Percentiles rank a stretch among this genome's conserved stretches.
Evolutionary conservation across 1,284 basidiomycete species (phyloP).

Genomic region (Cryptococcus hybrid): DNA sequence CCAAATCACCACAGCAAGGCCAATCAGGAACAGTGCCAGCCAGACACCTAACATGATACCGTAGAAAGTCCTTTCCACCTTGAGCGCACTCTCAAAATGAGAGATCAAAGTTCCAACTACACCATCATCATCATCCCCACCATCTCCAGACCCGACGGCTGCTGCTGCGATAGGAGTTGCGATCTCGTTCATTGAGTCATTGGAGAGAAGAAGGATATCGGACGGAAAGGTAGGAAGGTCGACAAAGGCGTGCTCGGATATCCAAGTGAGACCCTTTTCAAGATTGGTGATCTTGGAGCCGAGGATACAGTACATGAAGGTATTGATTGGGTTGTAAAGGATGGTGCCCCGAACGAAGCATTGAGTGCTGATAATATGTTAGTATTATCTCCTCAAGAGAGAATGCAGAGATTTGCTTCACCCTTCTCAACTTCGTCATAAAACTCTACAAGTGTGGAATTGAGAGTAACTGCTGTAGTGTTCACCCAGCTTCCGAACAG

Average conservation of each 20-base stretch:
- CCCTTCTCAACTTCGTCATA: constrained; percentile 50
- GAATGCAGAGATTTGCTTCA: constrained; percentile 15
- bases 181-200: constrained; percentile 67
- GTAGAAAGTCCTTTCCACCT: constrained; percentile 81
- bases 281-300: constrained; percentile 84
- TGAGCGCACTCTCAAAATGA: constrained; percentile 67
- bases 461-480: constrained; percentile 82
- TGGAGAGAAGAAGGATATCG: constrained; percentile 71
- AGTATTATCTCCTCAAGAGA: background rate
- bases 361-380: constrained; percentile 55
- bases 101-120: constrained; percentile 70
- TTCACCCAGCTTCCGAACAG: constrained; percentile 89
- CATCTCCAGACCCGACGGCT: constrained; percentile 62
- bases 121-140: constrained; percentile 56
- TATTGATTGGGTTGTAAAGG: constrained; percentile 74
- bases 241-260: constrained; percentile 80
- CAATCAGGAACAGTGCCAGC: constrained; percentile 49
- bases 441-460: constrained; percentile 57
- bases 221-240: constrained; percentile 71
- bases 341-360: constrained; percentile 77
- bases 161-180: constrained; percentile 72
- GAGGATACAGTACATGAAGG: constrained; percentile 83
- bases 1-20: constrained; percentile 39
- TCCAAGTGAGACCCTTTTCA: constrained; percentile 84
- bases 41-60: constrained; percentile 75